phyloP scores from a whole-genome alignment of 2,329 filamentous ascomycete species.

The Salinomyces thailandicus region DNA sequence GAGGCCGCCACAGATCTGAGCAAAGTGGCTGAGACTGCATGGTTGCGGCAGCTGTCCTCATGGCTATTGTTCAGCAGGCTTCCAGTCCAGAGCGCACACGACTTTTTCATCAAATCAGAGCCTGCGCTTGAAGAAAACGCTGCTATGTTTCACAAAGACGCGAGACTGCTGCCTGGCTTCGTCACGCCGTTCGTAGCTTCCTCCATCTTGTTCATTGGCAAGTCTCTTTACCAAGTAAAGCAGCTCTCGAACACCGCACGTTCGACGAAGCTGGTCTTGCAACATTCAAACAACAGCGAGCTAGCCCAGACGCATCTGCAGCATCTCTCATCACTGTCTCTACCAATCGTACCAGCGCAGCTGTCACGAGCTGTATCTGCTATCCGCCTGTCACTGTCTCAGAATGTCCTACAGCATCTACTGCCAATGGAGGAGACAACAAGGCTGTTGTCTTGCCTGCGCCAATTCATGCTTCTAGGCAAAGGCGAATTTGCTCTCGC shows the following conservation, averaged over 20 bases:
- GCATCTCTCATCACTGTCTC: constrained; percentile 56
- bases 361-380: constrained; percentile 63
- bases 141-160: constrained; percentile 45
- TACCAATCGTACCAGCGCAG: constrained; percentile 61
- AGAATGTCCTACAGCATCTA: constrained; percentile 71
- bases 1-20: constrained; percentile 62
- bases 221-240: constrained; percentile 70
- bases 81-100: constrained; percentile 63
- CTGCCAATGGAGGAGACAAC: constrained; percentile 67
- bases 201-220: constrained; percentile 84
- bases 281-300: constrained; percentile 41
- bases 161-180: constrained; percentile 63
- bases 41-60: constrained; percentile 79
- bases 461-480: constrained; percentile 78
- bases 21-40: constrained; percentile 73
- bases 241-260: constrained; percentile 7
- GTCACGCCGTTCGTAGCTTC: constrained; percentile 62
- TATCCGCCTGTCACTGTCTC: constrained; percentile 72
- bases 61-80: constrained; percentile 86
- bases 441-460: constrained; percentile 64
- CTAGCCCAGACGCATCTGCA: constrained; percentile 59
- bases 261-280: constrained; percentile 3
- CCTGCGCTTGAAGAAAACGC: constrained; percentile 24
- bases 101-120: constrained; percentile 63
- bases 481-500: constrained; percentile 86